Base-by-base conservation (phyloP, 2,329 filamentous ascomycete genomes). In the Leptographium flavum region DNA sequence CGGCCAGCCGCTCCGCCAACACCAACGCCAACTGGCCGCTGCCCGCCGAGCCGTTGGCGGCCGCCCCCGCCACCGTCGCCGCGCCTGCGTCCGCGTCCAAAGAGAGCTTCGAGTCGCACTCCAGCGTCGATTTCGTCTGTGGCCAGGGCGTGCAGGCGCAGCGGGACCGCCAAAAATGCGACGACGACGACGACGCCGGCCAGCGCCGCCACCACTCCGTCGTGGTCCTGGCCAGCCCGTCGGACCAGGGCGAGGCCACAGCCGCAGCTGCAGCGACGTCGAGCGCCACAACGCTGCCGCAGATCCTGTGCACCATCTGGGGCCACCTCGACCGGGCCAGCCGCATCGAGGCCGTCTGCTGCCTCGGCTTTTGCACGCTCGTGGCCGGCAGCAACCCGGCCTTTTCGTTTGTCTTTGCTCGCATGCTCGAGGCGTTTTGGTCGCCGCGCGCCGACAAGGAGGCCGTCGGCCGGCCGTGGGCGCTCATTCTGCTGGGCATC, bases 341-440 rank as follows among this genome's bases (percentile, higher is more conserved):
- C 13, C 74, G 72, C 2, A 2, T 72, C 0, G 58, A 74, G 13
- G 63, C 93, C 1, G 25, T 81, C 0, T 45, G 73, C 2, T 85
- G 79, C 2, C 61, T 86, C 10, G n/a, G 73, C 0, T 69, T 73
- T 38, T 77, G 81, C 27, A 54, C 82, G 1, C 53, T 81, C 0
- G 78, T 84, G 39, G 81, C 84, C 4, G 74, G 70, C 4, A 70
- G 74, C 23, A 60, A 55, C 42, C 84, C 87, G 0, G 65, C 76
- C 0, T 95, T 95, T 54, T 81, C 86, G 0, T 87, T 74, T 57
- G 68, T 83, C 9, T 79, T 94, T 42, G 76, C 86, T 0, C 75
- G 80, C 46, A 70, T 95, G 0, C 70, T 94, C 0, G 62, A 67
- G 2, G 79, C 79, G 0, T 86, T 92, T 57, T 85, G 81, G 60